Evolutionary conservation across 1,284 basidiomycete species (phyloP).

Genomic region (Pseudozyma sp.): DNA sequence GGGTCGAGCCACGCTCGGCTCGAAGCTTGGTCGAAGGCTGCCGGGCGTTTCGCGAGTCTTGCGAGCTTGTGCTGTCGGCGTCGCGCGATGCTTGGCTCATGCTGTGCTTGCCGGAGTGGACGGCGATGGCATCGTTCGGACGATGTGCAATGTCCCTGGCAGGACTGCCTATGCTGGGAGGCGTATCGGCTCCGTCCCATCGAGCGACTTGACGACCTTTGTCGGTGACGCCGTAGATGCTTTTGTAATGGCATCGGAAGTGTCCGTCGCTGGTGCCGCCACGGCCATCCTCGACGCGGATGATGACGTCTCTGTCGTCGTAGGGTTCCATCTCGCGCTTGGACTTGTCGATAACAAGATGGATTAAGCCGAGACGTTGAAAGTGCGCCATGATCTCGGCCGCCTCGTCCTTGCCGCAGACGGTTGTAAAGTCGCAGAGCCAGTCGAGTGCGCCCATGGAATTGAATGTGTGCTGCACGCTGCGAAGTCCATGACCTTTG

Average conservation of each 20-base stretch:
- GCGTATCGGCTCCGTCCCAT: constrained; percentile 71
- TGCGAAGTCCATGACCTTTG: constrained; percentile 78
- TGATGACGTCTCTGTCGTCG: constrained; percentile 52
- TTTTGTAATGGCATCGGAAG: constrained; percentile 93
- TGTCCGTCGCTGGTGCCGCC: constrained; percentile 71
- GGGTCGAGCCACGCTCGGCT: constrained; percentile 16
- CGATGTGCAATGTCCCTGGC: constrained; percentile 18
- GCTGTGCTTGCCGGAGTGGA: constrained; percentile 4
- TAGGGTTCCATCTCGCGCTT: constrained; percentile 57
- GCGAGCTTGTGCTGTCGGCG: constrained; percentile 29
- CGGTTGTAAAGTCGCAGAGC: constrained; percentile 97
- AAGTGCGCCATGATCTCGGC: constrained; percentile 98
- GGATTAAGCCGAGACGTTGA: constrained; percentile 91
- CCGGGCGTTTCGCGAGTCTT: constrained; percentile 77
- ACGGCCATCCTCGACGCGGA: constrained; percentile 58
- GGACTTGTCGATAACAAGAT: constrained; percentile 75
- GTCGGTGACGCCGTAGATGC: constrained; percentile 92
- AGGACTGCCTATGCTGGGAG: constrained; percentile 20
- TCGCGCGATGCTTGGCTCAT: constrained; percentile 16
- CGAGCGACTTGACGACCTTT: constrained; percentile 85
- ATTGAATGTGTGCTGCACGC: constrained; percentile 83
- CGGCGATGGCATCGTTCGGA: constrained; percentile 9
- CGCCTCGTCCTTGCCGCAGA: constrained; percentile 94
- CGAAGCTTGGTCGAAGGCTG: constrained; percentile 81
- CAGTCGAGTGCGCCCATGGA: constrained; percentile 91